phyloP scores from a whole-genome alignment of 768 basidiomycete genomes.

The Tricholoma bakamatsutake region DNA sequence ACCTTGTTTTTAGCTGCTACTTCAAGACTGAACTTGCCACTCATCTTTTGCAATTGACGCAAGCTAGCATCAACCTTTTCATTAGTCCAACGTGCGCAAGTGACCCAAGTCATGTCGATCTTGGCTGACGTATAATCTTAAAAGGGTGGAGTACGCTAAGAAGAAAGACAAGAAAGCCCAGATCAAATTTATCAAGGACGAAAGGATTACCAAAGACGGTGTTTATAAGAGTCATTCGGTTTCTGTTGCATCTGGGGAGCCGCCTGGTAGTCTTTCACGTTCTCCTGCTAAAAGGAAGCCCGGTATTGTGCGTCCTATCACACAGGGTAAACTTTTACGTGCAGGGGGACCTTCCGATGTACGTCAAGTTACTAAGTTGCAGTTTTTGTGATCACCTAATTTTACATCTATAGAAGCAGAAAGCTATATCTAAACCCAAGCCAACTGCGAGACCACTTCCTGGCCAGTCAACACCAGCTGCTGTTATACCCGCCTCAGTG shows the following conservation, averaged over 20 bases:
- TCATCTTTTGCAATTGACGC: slow-evolving; percentile 75
- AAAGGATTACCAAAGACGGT: slow-evolving; percentile 72
- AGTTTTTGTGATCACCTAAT: background rate
- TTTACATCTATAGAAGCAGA: slow-evolving; percentile 38
- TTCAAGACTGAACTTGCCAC: slow-evolving; percentile 96
- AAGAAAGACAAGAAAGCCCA: slow-evolving; percentile 93
- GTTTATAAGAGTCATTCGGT: slow-evolving; percentile 92
- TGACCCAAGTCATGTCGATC: slow-evolving; percentile 6
- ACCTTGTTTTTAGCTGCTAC: slow-evolving; percentile 83
- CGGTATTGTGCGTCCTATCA: slow-evolving; percentile 79
- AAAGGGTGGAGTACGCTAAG: slow-evolving; percentile 86
- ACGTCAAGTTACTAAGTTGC: slow-evolving; percentile 12
- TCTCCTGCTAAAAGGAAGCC: slow-evolving; percentile 86
- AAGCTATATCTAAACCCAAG: slow-evolving; percentile 43
- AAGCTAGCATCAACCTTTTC: slow-evolving; percentile 64
- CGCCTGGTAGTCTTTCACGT: slow-evolving; percentile 72
- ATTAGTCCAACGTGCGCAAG: slow-evolving; percentile 69
- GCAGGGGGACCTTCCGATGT: slow-evolving; percentile 71
- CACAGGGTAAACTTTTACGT: slow-evolving; percentile 74
- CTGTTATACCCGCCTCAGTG: slow-evolving; percentile 14
- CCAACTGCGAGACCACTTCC: slow-evolving; percentile 64
- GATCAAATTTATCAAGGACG: slow-evolving; percentile 88
- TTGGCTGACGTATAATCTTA: slow-evolving; percentile 4
- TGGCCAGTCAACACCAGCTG: slow-evolving; percentile 42
- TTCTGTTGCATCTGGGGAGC: slow-evolving; percentile 83